phyloP scores from a whole-genome alignment of 495 filamentous ascomycete species.

The Hypoxylon crocopeplum region DNA sequence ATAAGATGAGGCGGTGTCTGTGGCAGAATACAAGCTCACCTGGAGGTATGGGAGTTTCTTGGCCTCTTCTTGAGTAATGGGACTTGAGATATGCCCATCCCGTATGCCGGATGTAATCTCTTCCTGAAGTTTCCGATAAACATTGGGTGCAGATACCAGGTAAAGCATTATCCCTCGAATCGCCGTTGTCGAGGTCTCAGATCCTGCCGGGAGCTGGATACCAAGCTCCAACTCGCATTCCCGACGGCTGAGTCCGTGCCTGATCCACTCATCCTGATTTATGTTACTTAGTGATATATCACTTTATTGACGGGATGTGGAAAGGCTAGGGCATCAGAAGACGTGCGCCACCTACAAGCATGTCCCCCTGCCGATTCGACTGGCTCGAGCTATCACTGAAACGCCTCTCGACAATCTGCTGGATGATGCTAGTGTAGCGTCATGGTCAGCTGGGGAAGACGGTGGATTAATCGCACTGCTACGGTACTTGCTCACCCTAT shows the following conservation, averaged over 20 bases:
- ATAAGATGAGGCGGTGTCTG: background rate
- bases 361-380: constrained; percentile 36
- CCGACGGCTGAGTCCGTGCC: constrained; percentile 38
- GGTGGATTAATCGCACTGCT: background rate
- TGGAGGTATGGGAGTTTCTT: constrained; percentile 51
- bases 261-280: constrained; percentile 43
- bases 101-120: constrained; percentile 57
- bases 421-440: constrained; percentile 31
- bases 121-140: constrained; percentile 60
- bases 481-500: constrained; percentile 38
- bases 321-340: constrained; percentile 36
- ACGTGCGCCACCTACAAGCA: constrained; percentile 47
- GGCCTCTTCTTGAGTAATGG: constrained; percentile 49
- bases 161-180: constrained; percentile 62
- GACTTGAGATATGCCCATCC: constrained; percentile 41
- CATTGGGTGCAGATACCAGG: constrained; percentile 49
- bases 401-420: constrained; percentile 41
- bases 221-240: constrained; percentile 44
- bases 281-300: constrained; percentile 32
- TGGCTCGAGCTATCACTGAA: constrained; percentile 41
- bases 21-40: constrained; percentile 7
- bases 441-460: constrained; percentile 2
- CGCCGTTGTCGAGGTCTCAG: constrained; percentile 66
- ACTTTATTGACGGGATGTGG: constrained; percentile 19
- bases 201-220: constrained; percentile 58